These are phyloP conservation scores for Ascobolus immersus DNA, from an alignment of 495 filamentous ascomycete genomes.

Conservation along the genomic window DNA sequence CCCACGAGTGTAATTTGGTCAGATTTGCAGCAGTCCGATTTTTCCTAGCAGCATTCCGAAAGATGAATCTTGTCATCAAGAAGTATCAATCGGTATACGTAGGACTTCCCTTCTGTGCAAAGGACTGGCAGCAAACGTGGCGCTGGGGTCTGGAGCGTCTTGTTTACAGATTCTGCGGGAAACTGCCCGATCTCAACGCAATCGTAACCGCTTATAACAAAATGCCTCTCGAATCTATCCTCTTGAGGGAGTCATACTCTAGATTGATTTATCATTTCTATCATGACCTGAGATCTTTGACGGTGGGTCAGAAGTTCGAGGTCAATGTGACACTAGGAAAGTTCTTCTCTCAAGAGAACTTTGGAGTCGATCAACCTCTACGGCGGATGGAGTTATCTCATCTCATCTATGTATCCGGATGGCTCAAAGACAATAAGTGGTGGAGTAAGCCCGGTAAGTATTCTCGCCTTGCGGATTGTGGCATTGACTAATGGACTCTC, in stretches of 20 bases:
- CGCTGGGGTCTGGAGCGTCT: conserved; percentile 36
- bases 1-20: conserved; percentile 45
- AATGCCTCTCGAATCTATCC: conserved; percentile 13
- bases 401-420: conserved; percentile 12
- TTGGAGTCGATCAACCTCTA: conserved; percentile 1
- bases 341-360: conserved; percentile 6
- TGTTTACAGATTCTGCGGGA: conserved; percentile 44
- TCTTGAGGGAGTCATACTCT: conserved; percentile 54
- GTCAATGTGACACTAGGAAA: conserved; percentile 19
- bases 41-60: conserved; percentile 50
- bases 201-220: conserved; percentile 5
- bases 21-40: conserved; percentile 63
- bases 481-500: neutral
- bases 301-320: conserved; percentile 63
- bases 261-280: conserved; percentile 57
- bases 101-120: too few species aligned
- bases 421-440: conserved; percentile 13
- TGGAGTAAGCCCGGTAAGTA: conserved; percentile 14
- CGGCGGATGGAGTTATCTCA: conserved; percentile 12
- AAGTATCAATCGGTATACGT: too few species aligned
- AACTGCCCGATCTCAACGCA: conserved; percentile 38
- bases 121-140: too few species aligned
- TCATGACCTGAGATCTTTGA: conserved; percentile 51
- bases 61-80: conserved; percentile 30
- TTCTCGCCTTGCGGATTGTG: neutral